Percentiles rank a stretch among this genome's conserved stretches.
phyloP scores from a whole-genome alignment of 2,329 filamentous ascomycete species.

The Hypomyces rosellus region DNA sequence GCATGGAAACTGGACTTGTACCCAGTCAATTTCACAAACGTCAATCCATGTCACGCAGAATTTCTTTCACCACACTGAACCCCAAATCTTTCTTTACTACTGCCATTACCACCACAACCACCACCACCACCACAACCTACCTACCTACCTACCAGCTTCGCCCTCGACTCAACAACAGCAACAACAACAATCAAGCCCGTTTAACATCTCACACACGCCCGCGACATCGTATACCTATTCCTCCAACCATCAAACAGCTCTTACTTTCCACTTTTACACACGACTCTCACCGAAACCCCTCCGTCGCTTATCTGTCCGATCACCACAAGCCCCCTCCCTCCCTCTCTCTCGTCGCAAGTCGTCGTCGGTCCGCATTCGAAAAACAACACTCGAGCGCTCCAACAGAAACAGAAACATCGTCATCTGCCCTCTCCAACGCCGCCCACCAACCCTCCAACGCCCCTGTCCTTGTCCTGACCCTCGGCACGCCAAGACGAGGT shows the following conservation, averaged over 20 bases:
- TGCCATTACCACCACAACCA: neutral
- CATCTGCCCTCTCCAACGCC: neutral
- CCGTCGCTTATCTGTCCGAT: neutral
- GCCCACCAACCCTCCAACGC: neutral
- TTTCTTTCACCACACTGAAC: slow-evolving; percentile 9
- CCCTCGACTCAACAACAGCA: neutral
- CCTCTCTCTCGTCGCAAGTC: slow-evolving; percentile 5
- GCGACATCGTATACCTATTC: neutral
- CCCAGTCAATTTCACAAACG: too few species aligned
- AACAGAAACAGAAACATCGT: neutral
- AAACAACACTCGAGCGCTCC: slow-evolving; percentile 4
- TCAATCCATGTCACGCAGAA: slow-evolving; percentile 11
- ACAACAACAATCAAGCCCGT: too few species aligned
- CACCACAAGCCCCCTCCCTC: neutral
- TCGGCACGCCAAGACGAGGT: slow-evolving; percentile 17
- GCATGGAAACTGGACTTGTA: too few species aligned
- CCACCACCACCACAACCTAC: neutral
- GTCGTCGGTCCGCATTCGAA: slow-evolving; percentile 4
- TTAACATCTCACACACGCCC: neutral
- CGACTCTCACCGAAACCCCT: slow-evolving; percentile 8
- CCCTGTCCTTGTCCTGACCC: slow-evolving; percentile 10
- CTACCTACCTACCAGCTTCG: neutral
- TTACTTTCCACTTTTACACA: neutral
- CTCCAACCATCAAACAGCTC: neutral
- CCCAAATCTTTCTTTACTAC: neutral